These are phyloP conservation scores for Penicillium longicatenatum DNA, from an alignment of 495 filamentous ascomycete genomes.

Conservation along the genomic window DNA sequence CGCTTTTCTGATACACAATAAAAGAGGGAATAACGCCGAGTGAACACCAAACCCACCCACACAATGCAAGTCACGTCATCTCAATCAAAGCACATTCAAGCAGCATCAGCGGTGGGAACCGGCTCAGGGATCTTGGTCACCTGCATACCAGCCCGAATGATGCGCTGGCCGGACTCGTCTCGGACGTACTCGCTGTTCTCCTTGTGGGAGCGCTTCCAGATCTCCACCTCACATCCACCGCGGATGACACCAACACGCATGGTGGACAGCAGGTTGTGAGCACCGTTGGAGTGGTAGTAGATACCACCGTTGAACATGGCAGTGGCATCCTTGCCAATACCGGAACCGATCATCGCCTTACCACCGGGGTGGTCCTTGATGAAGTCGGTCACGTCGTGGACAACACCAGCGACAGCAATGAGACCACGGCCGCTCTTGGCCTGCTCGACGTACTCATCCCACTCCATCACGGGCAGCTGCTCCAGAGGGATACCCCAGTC, in stretches of 20 bases:
- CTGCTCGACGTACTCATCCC: constrained; percentile 92
- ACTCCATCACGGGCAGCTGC: constrained; percentile 91
- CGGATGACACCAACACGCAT: constrained; percentile 97
- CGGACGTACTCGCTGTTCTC: constrained; percentile 80
- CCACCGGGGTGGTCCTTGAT: constrained; percentile 97
- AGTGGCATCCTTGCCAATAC: constrained; percentile 95
- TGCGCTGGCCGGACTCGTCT: constrained; percentile 77
- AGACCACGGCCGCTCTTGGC: constrained; percentile 85
- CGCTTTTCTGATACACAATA: constrained; percentile 25
- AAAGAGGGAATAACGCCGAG: constrained; percentile 24
- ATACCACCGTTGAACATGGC: constrained; percentile 99
- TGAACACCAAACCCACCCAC: constrained; percentile 23
- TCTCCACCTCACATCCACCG: constrained; percentile 95
- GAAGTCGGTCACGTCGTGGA: constrained; percentile 94
- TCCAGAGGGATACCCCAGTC: constrained; percentile 97
- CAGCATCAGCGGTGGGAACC: constrained; percentile 50
- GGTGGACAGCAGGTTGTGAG: constrained; percentile 94
- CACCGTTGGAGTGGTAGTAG: constrained; percentile 96
- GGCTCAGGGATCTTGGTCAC: constrained; percentile 73
- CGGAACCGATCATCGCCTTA: constrained; percentile 89
- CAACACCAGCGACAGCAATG: constrained; percentile 87
- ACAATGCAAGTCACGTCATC: constrained; percentile 24
- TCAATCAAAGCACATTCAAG: constrained; percentile 26
- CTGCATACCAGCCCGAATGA: constrained; percentile 89
- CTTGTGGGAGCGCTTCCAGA: constrained; percentile 94